Evolutionary conservation across 129 eudicot genomes (phyloP).

Genomic region (Centella asiatica): DNA sequence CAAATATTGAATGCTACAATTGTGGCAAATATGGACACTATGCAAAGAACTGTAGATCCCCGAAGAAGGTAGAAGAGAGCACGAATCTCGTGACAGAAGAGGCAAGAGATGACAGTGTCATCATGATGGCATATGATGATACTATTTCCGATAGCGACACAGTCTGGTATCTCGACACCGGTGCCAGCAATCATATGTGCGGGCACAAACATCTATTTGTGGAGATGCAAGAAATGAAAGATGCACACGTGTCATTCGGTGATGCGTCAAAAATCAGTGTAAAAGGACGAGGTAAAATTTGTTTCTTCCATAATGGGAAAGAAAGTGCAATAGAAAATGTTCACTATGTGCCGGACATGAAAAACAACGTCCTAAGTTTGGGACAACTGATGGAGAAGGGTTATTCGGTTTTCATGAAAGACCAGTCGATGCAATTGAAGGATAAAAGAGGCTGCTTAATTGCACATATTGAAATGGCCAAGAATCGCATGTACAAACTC

Average conservation of each 20-base stretch:
- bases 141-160: not conserved
- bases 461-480: too few relatives aligned
- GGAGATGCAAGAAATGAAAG: not conserved
- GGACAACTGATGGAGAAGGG: too few relatives aligned
- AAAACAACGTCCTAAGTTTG: too few relatives aligned
- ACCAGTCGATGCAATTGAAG: too few relatives aligned
- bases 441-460: too few relatives aligned
- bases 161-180: not conserved
- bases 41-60: not conserved
- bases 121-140: not conserved
- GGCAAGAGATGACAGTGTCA: not conserved
- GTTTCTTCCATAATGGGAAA: not conserved
- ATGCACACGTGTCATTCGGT: not conserved
- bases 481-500: too few relatives aligned
- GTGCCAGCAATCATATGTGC: slow-evolving; percentile 1
- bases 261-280: not conserved
- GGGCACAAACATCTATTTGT: not conserved
- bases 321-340: too few relatives aligned
- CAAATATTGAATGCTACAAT: too few relatives aligned
- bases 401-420: too few relatives aligned
- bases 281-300: not conserved
- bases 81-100: not conserved
- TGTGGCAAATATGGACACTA: too few relatives aligned
- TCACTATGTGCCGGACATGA: too few relatives aligned
- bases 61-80: not conserved